Evolutionary conservation across 2,329 filamentous ascomycete species (phyloP).

Genomic region (Coniochaeta pulveracea): DNA sequence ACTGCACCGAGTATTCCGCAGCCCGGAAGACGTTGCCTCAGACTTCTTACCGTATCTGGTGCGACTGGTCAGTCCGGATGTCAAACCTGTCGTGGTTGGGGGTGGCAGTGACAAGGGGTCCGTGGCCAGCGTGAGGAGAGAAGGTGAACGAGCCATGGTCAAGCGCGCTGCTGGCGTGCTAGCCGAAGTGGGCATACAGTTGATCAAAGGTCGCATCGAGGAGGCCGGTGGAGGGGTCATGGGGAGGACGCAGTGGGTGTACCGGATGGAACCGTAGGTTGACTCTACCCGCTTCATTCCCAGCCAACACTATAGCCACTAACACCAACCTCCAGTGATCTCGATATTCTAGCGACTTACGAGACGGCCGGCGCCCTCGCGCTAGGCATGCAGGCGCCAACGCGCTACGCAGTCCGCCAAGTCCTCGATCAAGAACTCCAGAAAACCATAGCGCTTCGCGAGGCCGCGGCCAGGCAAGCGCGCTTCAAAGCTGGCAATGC

Average conservation of each 20-base stretch:
- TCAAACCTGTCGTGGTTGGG: slow-evolving; percentile 80
- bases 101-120: slow-evolving; percentile 46
- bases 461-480: slow-evolving; percentile 54
- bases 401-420: slow-evolving; percentile 86
- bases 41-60: slow-evolving; percentile 80
- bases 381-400: slow-evolving; percentile 52
- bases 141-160: slow-evolving; percentile 73
- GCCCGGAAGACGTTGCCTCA: slow-evolving; percentile 62
- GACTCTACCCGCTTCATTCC: not conserved
- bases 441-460: slow-evolving; percentile 57
- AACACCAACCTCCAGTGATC: slow-evolving; percentile 29
- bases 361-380: slow-evolving; percentile 50
- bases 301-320: slow-evolving; percentile 1
- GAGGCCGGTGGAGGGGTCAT: slow-evolving; percentile 39
- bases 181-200: slow-evolving; percentile 67
- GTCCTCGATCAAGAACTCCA: slow-evolving; percentile 85
- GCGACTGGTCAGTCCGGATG: slow-evolving; percentile 74
- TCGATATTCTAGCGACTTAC: slow-evolving; percentile 72
- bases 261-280: slow-evolving; percentile 87
- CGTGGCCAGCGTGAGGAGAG: slow-evolving; percentile 73
- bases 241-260: slow-evolving; percentile 60
- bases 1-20: slow-evolving; percentile 68
- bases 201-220: slow-evolving; percentile 74
- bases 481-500: slow-evolving; percentile 45
- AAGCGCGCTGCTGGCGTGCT: slow-evolving; percentile 70